Evolutionary conservation across 768 basidiomycete species (phyloP), one percentile per base, ranked within the genome.

Genomic region (Mycena olivaceomarginata): DNA sequence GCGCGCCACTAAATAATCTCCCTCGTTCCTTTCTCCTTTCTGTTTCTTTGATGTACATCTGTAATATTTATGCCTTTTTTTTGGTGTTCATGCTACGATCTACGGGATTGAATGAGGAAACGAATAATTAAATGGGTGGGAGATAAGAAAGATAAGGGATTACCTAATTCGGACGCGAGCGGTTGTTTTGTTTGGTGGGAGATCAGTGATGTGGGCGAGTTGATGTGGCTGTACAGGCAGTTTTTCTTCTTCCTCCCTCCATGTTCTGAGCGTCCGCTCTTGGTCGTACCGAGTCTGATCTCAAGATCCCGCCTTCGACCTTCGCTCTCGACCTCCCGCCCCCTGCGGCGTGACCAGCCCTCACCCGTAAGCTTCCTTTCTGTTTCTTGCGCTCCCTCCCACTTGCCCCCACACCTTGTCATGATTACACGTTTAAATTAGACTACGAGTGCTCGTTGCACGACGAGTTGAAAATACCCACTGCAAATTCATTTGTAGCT

Each of bases 391-490:
- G 11, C 39, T 6, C 60, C 11, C 15, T 41, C 62, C n/a, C 62
- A 20, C 9, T 20, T n/a, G 39, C 9, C 60, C 18, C 18, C 60
- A 6, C 22, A 16, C 16, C 12, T 41, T 22, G 62, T 63, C 62
- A 63, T 63, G 62, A 63, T 63, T 63, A 63, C 62, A 63, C 62
- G 40, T 43, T 62, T 62, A 40, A 63, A 63, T 63, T 63, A 63
- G 72, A 73, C 72, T 73, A 73, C 72, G 72, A 73, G 72, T 73
- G 72, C 72, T 73, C 72, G 72, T 73, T 67, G 72, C 72, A 73
- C 65, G 2, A 60, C 43, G 72, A 73, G 72, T 73, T 73, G 7
- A 48, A 18, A 73, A 31, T 48, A 57, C 53, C 7, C 72, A 15
- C 72, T 73, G 37, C 64, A 66, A 39, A 46, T 31, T 18, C 9